Percentiles rank a stretch among this genome's conserved stretches.
phyloP scores from a whole-genome alignment of 495 filamentous ascomycete genomes.

The Aspergillus hancockii region DNA sequence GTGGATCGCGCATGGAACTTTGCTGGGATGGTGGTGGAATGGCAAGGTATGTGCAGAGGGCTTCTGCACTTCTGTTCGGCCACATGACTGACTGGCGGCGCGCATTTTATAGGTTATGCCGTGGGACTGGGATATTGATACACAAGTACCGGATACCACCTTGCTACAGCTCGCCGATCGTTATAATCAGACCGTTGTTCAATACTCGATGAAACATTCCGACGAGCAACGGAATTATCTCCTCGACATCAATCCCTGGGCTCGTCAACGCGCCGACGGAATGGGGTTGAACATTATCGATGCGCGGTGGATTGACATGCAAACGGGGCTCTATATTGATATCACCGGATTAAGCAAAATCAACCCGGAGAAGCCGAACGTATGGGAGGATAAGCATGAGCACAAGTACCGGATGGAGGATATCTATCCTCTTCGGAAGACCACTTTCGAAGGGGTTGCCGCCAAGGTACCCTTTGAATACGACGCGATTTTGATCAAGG shows the following conservation, averaged over 20 bases:
- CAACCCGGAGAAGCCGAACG: slow-evolving; percentile 59
- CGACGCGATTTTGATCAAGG: slow-evolving; percentile 56
- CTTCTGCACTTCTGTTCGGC: not conserved
- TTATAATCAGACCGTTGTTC: slow-evolving; percentile 65
- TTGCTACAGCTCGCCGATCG: slow-evolving; percentile 60
- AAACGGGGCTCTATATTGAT: slow-evolving; percentile 81
- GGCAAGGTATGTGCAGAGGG: slow-evolving; percentile 50
- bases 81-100: not conserved
- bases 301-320: slow-evolving; percentile 78
- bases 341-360: slow-evolving; percentile 79
- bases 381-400: slow-evolving; percentile 83
- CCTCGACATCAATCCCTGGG: slow-evolving; percentile 77
- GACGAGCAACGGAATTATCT: slow-evolving; percentile 58
- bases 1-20: slow-evolving; percentile 86
- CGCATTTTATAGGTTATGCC: slow-evolving; percentile 59
- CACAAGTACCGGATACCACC: slow-evolving; percentile 68
- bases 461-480: slow-evolving; percentile 65
- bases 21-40: slow-evolving; percentile 94
- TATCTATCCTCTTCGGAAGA: slow-evolving; percentile 56
- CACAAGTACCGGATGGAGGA: slow-evolving; percentile 64
- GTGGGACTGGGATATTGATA: slow-evolving; percentile 90
- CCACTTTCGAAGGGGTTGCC: slow-evolving; percentile 59
- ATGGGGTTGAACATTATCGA: slow-evolving; percentile 81
- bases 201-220: slow-evolving; percentile 47
- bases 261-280: slow-evolving; percentile 57